Evolutionary conservation across 129 eudicot species (phyloP).

Genomic region (Saussurea involucrata): DNA sequence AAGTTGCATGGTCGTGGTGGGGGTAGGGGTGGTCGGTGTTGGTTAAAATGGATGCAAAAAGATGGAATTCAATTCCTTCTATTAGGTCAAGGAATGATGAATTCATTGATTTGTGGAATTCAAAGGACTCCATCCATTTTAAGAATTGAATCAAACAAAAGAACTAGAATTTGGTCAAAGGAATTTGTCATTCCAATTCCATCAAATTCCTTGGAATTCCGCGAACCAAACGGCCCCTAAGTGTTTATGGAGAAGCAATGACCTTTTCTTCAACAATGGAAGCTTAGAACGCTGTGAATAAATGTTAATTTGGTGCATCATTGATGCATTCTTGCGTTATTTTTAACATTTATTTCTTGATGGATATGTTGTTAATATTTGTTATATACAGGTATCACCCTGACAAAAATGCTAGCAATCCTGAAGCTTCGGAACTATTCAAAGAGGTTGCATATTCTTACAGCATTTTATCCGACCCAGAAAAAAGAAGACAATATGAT

Average conservation of each 20-base stretch:
- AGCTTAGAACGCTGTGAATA: neutral
- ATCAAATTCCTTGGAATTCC: no score
- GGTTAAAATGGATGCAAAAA: no score
- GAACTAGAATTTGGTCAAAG: no score
- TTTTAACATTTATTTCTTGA: neutral
- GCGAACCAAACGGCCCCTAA: no score
- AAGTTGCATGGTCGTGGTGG: no score
- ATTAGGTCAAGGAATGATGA: no score
- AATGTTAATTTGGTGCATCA: neutral
- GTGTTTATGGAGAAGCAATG: neutral
- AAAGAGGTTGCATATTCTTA: slow-evolving; percentile 98
- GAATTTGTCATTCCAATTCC: no score
- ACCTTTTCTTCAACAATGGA: neutral
- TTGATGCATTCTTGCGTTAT: neutral
- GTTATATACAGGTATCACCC: slow-evolving; percentile 78
- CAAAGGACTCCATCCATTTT: no score
- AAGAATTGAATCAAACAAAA: no score
- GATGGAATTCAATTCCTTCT: no score
- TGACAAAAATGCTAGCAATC: slow-evolving; percentile 88
- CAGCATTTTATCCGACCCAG: slow-evolving; percentile 85
- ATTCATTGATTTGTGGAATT: no score
- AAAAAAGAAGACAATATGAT: slow-evolving; percentile 93
- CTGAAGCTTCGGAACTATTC: slow-evolving; percentile 88
- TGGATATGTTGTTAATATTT: slow-evolving; percentile 6
- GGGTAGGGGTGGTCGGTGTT: no score